These are phyloP conservation scores for Mortierella sp. DNA, from an alignment of 371 early-diverging fungal genomes.

Conservation along the genomic window DNA sequence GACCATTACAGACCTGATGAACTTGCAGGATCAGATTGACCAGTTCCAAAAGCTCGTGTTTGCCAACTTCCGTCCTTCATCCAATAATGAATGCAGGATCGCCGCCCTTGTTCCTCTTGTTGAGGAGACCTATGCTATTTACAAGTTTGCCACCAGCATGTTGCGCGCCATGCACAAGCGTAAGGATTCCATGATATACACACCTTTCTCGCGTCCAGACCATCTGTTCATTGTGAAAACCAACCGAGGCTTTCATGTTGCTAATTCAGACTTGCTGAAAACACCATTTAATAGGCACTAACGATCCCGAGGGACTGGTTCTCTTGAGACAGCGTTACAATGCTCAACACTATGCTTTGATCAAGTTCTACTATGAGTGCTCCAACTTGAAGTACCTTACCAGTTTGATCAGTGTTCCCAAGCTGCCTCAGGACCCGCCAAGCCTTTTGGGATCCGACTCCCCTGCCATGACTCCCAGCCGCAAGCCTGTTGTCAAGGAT, in stretches of 20 bases:
- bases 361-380: slow-evolving; percentile 94
- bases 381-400: slow-evolving; percentile 92
- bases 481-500: slow-evolving; percentile 44
- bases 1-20: slow-evolving; percentile 94
- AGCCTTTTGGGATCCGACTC: slow-evolving; percentile 70
- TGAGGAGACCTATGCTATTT: slow-evolving; percentile 96
- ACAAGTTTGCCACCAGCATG: slow-evolving; percentile 96
- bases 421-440: slow-evolving; percentile 84
- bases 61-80: slow-evolving; percentile 83
- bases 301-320: slow-evolving; percentile 88
- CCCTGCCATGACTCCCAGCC: slow-evolving; percentile 41
- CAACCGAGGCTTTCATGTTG: not conserved
- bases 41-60: slow-evolving; percentile 92
- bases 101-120: slow-evolving; percentile 96
- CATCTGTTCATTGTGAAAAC: not conserved
- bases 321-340: slow-evolving; percentile 92
- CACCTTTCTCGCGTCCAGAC: not conserved
- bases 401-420: slow-evolving; percentile 93
- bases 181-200: slow-evolving; percentile 58
- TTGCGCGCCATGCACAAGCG: slow-evolving; percentile 96
- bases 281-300: slow-evolving; percentile 59
- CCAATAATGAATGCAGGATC: slow-evolving; percentile 96
- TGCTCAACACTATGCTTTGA: slow-evolving; percentile 85
- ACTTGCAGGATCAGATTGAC: slow-evolving; percentile 92
- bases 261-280: not conserved